phyloP scores from a whole-genome alignment of 1,139 yeast species.

The Pichia inconspicua region DNA sequence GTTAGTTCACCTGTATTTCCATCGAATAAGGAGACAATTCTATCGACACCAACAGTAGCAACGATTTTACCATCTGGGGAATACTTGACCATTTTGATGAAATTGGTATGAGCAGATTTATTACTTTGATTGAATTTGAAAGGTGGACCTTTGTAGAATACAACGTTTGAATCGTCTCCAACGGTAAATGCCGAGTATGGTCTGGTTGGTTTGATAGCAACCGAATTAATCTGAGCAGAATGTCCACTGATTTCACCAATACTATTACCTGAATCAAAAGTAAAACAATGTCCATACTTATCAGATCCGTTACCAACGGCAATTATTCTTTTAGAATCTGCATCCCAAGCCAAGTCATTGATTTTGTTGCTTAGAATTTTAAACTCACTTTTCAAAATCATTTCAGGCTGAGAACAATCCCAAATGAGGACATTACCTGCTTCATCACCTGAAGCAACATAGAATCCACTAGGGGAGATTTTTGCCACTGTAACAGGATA shows the following conservation, averaged over 20 bases:
- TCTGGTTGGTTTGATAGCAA: slow-evolving; percentile 76
- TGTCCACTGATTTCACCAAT: slow-evolving; percentile 96
- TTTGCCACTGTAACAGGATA: slow-evolving; percentile 71
- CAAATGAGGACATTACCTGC: slow-evolving; percentile 82
- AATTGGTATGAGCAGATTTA: slow-evolving; percentile 68
- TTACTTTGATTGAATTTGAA: slow-evolving; percentile 73
- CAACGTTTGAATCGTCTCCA: slow-evolving; percentile 78
- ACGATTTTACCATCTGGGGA: slow-evolving; percentile 70
- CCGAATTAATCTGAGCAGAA: slow-evolving; percentile 76
- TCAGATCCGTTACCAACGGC: slow-evolving; percentile 96
- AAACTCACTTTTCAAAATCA: slow-evolving; percentile 70
- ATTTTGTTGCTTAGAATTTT: slow-evolving; percentile 71
- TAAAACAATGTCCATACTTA: slow-evolving; percentile 83
- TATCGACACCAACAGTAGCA: slow-evolving; percentile 84
- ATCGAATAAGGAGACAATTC: slow-evolving; percentile 69
- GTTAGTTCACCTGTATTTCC: slow-evolving; percentile 79
- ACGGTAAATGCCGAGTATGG: slow-evolving; percentile 95
- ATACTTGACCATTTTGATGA: slow-evolving; percentile 73
- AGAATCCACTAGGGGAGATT: slow-evolving; percentile 84
- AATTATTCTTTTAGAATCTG: slow-evolving; percentile 74
- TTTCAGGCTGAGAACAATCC: slow-evolving; percentile 62
- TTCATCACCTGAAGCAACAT: slow-evolving; percentile 88
- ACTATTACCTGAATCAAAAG: slow-evolving; percentile 91
- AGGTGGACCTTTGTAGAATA: slow-evolving; percentile 88
- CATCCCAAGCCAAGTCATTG: slow-evolving; percentile 87